Percentiles rank a stretch among this genome's conserved stretches.
These are phyloP conservation scores for Alternaria consortialis DNA, from an alignment of 2,329 filamentous ascomycete genomes.

Conservation along the genomic window DNA sequence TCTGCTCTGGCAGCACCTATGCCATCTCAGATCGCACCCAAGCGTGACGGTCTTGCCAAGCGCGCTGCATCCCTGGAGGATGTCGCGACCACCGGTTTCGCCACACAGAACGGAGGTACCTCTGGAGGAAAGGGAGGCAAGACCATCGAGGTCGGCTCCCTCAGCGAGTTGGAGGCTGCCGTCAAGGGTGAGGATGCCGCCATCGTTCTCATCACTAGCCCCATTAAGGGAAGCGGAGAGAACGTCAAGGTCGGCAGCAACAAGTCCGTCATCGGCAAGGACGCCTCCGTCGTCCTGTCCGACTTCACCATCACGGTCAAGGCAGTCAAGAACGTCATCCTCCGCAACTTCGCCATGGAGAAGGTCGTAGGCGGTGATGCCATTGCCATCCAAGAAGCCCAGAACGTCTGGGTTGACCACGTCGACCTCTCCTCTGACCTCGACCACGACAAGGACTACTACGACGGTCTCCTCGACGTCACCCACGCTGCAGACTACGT, in stretches of 20 bases:
- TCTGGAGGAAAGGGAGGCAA: slow-evolving; percentile 52
- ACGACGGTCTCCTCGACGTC: slow-evolving; percentile 72
- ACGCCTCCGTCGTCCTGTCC: slow-evolving; percentile 56
- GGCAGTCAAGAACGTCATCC: slow-evolving; percentile 62
- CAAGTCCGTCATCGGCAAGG: slow-evolving; percentile 63
- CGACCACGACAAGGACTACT: slow-evolving; percentile 72
- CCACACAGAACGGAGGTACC: slow-evolving; percentile 49
- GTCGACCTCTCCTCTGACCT: slow-evolving; percentile 69
- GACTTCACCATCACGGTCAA: slow-evolving; percentile 60
- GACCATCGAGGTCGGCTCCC: slow-evolving; percentile 46
- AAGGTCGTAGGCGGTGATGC: slow-evolving; percentile 63
- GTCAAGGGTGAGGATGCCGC: slow-evolving; percentile 55
- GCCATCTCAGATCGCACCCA: slow-evolving; percentile 29
- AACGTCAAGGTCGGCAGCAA: slow-evolving; percentile 59
- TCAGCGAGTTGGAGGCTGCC: slow-evolving; percentile 55
- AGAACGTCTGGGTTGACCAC: slow-evolving; percentile 72
- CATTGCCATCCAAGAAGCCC: slow-evolving; percentile 59
- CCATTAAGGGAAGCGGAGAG: slow-evolving; percentile 51
- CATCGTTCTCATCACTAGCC: slow-evolving; percentile 59
- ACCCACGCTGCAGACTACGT: slow-evolving; percentile 71
- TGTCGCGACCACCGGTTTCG: slow-evolving; percentile 42
- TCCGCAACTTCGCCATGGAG: slow-evolving; percentile 64
- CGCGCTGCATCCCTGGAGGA: slow-evolving; percentile 41
- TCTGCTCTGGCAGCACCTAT: slow-evolving; percentile 47
- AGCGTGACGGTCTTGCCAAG: slow-evolving; percentile 34